These are phyloP conservation scores for Rhizophora mangle DNA, from an alignment of 345 rosid genomes.

Conservation along the genomic window DNA sequence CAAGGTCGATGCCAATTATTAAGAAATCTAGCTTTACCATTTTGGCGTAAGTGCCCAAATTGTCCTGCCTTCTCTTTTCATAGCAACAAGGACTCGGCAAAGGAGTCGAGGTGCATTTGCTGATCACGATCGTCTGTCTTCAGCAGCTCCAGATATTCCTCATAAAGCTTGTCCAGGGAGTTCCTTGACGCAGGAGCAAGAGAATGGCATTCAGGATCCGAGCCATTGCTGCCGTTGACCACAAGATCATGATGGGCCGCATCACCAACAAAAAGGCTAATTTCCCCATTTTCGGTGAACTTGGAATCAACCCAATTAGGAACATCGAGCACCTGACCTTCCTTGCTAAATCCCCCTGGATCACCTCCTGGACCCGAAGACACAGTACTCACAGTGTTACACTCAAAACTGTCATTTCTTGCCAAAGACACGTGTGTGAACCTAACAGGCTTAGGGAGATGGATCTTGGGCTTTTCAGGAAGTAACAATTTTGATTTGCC, in stretches of 20 bases:
- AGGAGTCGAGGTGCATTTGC: conserved; percentile 26
- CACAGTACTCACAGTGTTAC: conserved; percentile 6
- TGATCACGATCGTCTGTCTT: conserved; percentile 26
- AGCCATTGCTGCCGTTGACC: conserved; percentile 17
- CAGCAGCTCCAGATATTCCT: conserved; percentile 45
- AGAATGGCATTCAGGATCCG: conserved; percentile 31
- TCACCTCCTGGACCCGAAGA: conserved; percentile 23
- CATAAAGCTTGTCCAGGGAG: conserved; percentile 38
- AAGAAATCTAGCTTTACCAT: too few relatives aligned
- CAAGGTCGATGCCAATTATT: too few relatives aligned
- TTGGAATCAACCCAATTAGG: conserved; percentile 11
- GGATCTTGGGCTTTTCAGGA: conserved; percentile 33
- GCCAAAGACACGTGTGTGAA: conserved; percentile 28
- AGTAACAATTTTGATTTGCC: not conserved
- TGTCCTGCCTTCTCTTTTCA: not conserved
- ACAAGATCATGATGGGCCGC: conserved; percentile 16
- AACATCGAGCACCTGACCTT: not conserved
- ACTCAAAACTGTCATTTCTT: conserved; percentile 35
- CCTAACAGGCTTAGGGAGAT: conserved; percentile 49
- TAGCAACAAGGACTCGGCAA: conserved; percentile 32
- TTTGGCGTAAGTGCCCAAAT: not conserved
- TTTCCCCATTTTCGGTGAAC: conserved; percentile 6
- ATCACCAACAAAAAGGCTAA: conserved; percentile 19
- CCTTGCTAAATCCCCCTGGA: conserved; percentile 1
- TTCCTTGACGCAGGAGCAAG: conserved; percentile 1